Conservation (phyloP, 306 rosid species). For the Geum urbanum region DNA sequence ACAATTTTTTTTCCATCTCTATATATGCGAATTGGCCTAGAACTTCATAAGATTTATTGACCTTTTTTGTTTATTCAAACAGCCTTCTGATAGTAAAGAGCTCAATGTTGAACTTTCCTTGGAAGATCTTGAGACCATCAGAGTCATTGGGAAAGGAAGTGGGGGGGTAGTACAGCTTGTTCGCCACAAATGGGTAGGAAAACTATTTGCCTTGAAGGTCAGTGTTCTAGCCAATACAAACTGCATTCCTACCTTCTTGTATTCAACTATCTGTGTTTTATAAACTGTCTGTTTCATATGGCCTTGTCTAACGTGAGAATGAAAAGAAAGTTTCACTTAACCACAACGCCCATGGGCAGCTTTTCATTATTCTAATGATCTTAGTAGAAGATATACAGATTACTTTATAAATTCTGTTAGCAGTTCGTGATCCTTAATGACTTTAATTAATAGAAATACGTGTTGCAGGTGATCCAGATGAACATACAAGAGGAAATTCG, state of each 20-base stretch:
- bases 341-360: neutral
- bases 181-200: conserved; percentile 94
- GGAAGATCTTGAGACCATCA: conserved; percentile 85
- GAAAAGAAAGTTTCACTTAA: neutral
- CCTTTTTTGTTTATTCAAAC: conserved; percentile 31
- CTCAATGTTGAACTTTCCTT: conserved; percentile 62
- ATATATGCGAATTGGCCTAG: neutral
- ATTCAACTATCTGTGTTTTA: conserved; percentile 17
- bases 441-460: neutral
- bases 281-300: neutral
- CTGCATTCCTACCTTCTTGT: conserved; percentile 8
- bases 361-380: neutral
- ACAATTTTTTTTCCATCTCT: neutral
- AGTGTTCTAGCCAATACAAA: conserved; percentile 7
- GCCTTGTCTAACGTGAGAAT: neutral
- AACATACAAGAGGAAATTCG: conserved; percentile 92
- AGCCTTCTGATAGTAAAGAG: conserved; percentile 75
- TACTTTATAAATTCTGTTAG: neutral
- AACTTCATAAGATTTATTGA: neutral
- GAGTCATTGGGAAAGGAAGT: conserved; percentile 93
- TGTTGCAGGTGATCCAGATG: conserved; percentile 87
- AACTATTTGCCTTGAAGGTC: conserved; percentile 89
- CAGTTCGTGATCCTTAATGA: no score
- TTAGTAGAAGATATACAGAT: neutral
- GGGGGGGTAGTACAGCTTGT: conserved; percentile 98